These are phyloP conservation scores for Penicillium expansum DNA, from an alignment of 2,329 filamentous ascomycete species.

Conservation along the genomic window DNA sequence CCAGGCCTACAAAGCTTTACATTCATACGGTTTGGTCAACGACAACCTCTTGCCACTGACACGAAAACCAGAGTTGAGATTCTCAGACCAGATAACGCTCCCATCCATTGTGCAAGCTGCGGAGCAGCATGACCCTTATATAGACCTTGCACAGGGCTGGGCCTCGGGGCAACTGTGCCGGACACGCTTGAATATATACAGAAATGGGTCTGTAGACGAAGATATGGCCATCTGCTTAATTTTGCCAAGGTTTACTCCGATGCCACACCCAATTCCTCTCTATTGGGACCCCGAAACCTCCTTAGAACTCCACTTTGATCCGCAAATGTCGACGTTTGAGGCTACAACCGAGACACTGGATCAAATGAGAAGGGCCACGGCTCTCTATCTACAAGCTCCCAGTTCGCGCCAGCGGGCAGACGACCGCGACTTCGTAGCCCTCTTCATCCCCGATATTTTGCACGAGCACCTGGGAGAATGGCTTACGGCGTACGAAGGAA, in stretches of 20 bases:
- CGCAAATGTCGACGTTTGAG: constrained; percentile 5
- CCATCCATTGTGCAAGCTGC: constrained; percentile 24
- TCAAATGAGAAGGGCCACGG: constrained; percentile 33
- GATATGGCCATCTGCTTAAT: constrained; percentile 23
- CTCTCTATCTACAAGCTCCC: constrained; percentile 27
- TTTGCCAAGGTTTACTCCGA: constrained; percentile 16
- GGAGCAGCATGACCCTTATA: constrained; percentile 33
- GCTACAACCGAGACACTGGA: constrained; percentile 22
- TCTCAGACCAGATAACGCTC: constrained; percentile 11
- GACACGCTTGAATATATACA: constrained; percentile 21
- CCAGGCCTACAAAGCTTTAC: constrained; percentile 69
- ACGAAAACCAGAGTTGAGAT: constrained; percentile 29
- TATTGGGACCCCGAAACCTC: constrained; percentile 30
- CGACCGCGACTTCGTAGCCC: constrained; percentile 26
- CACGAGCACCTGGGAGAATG: constrained; percentile 20
- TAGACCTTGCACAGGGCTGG: constrained; percentile 30
- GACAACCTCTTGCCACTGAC: constrained; percentile 68
- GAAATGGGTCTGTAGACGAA: constrained; percentile 11
- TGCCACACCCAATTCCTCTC: constrained; percentile 25
- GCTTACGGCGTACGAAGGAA: constrained; percentile 21
- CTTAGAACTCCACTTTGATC: constrained; percentile 20
- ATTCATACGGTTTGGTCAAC: constrained; percentile 69
- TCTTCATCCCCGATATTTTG: constrained; percentile 28
- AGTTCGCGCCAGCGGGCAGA: constrained; percentile 5
- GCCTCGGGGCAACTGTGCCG: constrained; percentile 21